Percentiles rank a stretch among this genome's conserved stretches.
phyloP scores from a whole-genome alignment of 1,284 basidiomycete genomes.

The Schizopora paradoxa region DNA sequence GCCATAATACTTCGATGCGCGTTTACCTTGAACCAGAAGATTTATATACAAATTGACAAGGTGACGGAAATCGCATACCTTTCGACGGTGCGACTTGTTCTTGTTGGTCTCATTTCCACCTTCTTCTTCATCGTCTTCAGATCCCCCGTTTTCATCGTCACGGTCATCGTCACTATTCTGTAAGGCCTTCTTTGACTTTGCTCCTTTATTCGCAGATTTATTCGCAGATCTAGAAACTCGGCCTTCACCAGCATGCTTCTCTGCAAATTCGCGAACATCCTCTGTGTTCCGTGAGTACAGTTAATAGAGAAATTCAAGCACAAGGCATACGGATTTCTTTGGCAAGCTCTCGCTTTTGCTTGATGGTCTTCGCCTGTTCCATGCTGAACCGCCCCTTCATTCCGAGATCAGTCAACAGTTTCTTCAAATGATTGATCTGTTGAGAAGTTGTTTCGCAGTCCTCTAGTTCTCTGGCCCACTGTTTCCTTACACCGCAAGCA shows the following conservation, averaged over 20 bases:
- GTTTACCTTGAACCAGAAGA: constrained; percentile 28
- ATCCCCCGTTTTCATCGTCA: constrained; percentile 18
- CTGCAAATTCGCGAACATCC: constrained; percentile 59
- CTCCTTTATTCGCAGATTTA: too few species aligned
- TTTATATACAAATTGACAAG: neutral
- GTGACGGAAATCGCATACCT: constrained; percentile 24
- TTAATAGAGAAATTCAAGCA: too few species aligned
- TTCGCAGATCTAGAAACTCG: constrained; percentile 27
- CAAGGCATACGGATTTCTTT: constrained; percentile 65
- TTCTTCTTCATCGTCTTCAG: constrained; percentile 29
- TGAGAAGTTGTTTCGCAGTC: constrained; percentile 51
- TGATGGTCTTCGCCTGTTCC: constrained; percentile 74
- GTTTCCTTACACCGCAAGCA: constrained; percentile 77
- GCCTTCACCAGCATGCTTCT: constrained; percentile 23
- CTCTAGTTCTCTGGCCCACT: constrained; percentile 76
- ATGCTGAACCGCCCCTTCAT: constrained; percentile 76
- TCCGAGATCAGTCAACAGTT: constrained; percentile 65
- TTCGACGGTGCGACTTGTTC: constrained; percentile 33
- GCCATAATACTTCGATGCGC: constrained; percentile 62
- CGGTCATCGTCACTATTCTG: constrained; percentile 17
- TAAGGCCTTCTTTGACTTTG: constrained; percentile 20
- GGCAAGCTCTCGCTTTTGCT: constrained; percentile 64
- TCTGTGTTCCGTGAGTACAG: too few species aligned
- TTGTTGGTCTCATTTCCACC: constrained; percentile 26
- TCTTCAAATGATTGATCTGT: constrained; percentile 62